phyloP scores from a whole-genome alignment of 495 filamentous ascomycete species.

The Aspergillus nidulans region DNA sequence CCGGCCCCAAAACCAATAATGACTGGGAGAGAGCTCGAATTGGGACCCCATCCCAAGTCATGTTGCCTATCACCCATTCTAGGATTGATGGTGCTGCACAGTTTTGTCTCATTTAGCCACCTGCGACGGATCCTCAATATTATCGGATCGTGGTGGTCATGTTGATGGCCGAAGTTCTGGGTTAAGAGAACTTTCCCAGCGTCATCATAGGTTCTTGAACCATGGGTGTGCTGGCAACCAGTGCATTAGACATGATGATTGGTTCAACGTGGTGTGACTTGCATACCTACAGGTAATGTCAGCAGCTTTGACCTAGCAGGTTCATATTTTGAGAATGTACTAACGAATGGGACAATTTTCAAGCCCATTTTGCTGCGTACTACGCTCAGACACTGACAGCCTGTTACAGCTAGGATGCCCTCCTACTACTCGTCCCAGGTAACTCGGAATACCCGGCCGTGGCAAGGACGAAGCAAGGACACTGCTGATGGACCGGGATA shows the following conservation, averaged over 20 bases:
- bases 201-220: neutral
- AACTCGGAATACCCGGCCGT: neutral
- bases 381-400: neutral
- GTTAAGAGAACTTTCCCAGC: too few species aligned
- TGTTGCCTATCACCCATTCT: neutral
- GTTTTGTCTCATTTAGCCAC: neutral
- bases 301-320: neutral
- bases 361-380: neutral
- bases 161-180: neutral
- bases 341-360: neutral
- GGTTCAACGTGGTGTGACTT: slow-evolving; percentile 3
- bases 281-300: slow-evolving; percentile 1
- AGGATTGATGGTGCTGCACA: neutral
- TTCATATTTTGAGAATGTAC: neutral
- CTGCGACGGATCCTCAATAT: neutral
- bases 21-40: neutral
- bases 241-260: neutral
- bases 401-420: neutral
- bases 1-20: neutral
- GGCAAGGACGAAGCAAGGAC: slow-evolving; percentile 3
- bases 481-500: neutral
- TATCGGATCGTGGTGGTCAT: neutral
- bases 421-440: neutral
- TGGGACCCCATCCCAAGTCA: neutral
- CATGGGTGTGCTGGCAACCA: neutral